Evolutionary conservation across 768 basidiomycete genomes (phyloP), one percentile per base, ranked within the genome.

Genomic region (Kwoniella sp.): DNA sequence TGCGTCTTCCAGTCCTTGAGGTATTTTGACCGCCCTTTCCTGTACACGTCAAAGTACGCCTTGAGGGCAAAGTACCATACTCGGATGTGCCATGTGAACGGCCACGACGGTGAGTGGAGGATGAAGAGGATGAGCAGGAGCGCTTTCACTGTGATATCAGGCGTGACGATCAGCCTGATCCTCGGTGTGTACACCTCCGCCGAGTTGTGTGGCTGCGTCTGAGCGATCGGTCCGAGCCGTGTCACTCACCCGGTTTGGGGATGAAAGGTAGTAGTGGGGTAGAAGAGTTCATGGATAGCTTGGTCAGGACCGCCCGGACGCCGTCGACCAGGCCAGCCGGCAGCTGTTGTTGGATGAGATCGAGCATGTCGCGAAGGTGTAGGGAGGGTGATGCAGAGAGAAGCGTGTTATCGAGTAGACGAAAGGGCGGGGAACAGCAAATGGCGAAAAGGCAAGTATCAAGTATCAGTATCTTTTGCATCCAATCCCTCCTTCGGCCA

Each of bases 31-130:
- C 63, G 49, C 9, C 71, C 65, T 51, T 65, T 61, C 9, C 42
- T 25, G 17, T 50, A 62, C 10, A 57, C 53, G 11, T 53, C 28
- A 27, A 39, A 57, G 56, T 69, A 61, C 11, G 64, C 58, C 45
- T 59, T 56, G 39, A 66, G 46, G 36, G 55, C 57, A 27, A 42
- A 56, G 19, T 51, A 45, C 67, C 56, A 67, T 12, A 65, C 67
- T 39, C 67, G 53, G 39, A 63, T 50, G 42, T 66, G 69, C 71
- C 71, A 73, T 38, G 39, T 26, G 44, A 70, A 63, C 3, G 69
- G 69, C 49, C 60, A 63, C 5, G 65, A 67, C 20, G 60, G 59
- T 3, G 65, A 62, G 44, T 70, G 64, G 52, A 63, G 22, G 42
- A 65, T 17, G 50, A 70, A 41, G 4, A 70, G 43, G 14, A 70